phyloP scores from a whole-genome alignment of 495 filamentous ascomycete species.

The Talaromyces stipitatus region DNA sequence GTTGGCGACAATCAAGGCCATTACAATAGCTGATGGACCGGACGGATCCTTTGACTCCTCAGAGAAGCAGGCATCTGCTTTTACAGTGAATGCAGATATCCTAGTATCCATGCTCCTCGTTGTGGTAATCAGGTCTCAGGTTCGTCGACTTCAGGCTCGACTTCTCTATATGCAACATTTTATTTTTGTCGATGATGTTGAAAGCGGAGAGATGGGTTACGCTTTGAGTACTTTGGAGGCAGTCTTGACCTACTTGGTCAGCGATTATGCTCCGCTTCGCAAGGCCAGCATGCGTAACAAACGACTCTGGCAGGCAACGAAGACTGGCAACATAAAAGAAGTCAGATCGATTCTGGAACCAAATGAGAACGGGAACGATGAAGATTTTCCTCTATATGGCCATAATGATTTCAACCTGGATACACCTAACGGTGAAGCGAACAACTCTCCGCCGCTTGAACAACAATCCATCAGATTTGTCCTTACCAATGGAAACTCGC shows the following conservation, averaged over 20 bases:
- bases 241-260: conserved; percentile 81
- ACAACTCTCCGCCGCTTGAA: conserved; percentile 31
- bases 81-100: conserved; percentile 94
- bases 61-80: conserved; percentile 50
- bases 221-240: conserved; percentile 95
- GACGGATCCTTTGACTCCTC: conserved; percentile 23
- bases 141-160: conserved; percentile 80
- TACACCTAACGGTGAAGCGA: conserved; percentile 30
- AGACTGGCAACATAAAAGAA: conserved; percentile 61
- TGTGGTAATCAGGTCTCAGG: conserved; percentile 87
- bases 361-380: conserved; percentile 38
- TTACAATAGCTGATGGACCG: conserved; percentile 48
- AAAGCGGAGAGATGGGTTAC: conserved; percentile 95
- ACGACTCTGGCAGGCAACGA: conserved; percentile 80
- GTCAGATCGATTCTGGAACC: conserved; percentile 77
- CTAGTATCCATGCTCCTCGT: conserved; percentile 86
- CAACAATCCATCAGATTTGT: conserved; percentile 16
- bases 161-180: conserved; percentile 91
- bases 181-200: conserved; percentile 94
- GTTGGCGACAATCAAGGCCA: conserved; percentile 74
- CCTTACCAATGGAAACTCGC: conserved; percentile 15
- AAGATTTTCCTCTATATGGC: conserved; percentile 27
- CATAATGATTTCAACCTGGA: conserved; percentile 9
- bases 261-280: conserved; percentile 72
- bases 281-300: conserved; percentile 81